phyloP scores from a whole-genome alignment of 352 stramenopile genomes.

The Thalassiosira livingstoniorum region DNA sequence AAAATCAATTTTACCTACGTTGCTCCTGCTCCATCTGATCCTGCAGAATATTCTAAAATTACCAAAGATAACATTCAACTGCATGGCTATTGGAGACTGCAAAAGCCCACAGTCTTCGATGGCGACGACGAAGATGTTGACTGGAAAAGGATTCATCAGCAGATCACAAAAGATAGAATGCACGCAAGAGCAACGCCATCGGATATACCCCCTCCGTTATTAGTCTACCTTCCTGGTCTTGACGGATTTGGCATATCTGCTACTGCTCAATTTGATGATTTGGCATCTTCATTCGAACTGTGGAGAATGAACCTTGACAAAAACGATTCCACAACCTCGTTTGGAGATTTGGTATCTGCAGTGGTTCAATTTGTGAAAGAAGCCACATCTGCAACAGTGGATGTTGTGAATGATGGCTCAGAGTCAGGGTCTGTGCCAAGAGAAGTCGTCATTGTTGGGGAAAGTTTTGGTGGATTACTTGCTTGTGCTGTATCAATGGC shows the following conservation, averaged over 20 bases:
- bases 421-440: too few species aligned
- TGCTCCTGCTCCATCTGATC: constrained; percentile 18
- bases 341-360: constrained; percentile 60
- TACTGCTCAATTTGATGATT: constrained; percentile 78
- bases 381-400: constrained; percentile 18
- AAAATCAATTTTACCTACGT: constrained; percentile 47
- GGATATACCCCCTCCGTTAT: constrained; percentile 26
- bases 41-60: not conserved
- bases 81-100: constrained; percentile 41
- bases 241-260: constrained; percentile 83
- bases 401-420: not conserved
- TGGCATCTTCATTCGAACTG: constrained; percentile 76
- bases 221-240: constrained; percentile 81
- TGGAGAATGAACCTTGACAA: constrained; percentile 74
- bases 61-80: constrained; percentile 16
- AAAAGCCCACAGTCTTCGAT: constrained; percentile 27
- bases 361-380: constrained; percentile 73
- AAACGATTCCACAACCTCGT: constrained; percentile 56
- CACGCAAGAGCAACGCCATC: not conserved
- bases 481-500: constrained; percentile 72
- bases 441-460: constrained; percentile 78
- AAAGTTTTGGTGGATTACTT: constrained; percentile 83
- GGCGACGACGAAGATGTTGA: constrained; percentile 25
- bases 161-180: constrained; percentile 23
- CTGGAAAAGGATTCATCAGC: constrained; percentile 22